phyloP scores from a whole-genome alignment of 331 rosid genomes.

The Dryas integrifolia region DNA sequence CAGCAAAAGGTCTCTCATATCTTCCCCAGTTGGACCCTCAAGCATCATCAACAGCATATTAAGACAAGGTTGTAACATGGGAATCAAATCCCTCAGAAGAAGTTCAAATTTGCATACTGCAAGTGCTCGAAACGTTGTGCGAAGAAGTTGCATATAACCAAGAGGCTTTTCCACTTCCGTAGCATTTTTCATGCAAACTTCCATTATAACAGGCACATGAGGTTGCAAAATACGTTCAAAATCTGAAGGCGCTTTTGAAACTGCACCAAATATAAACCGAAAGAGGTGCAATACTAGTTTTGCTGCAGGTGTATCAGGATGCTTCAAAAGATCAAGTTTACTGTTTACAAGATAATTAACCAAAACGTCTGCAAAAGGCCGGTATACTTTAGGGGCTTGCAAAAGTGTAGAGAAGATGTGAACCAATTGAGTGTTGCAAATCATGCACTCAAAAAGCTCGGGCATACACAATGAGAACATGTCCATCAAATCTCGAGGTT shows the following conservation, averaged over 20 bases:
- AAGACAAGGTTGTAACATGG: slow-evolving; percentile 90
- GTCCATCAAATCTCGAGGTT: slow-evolving; percentile 99
- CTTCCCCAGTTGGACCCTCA: slow-evolving; percentile 95
- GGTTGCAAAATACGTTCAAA: slow-evolving; percentile 98
- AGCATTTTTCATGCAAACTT: slow-evolving; percentile 90
- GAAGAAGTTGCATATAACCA: slow-evolving; percentile 91
- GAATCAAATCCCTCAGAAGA: slow-evolving; percentile 85
- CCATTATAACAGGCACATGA: slow-evolving; percentile 92
- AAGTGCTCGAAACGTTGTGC: slow-evolving; percentile 78
- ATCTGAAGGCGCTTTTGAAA: slow-evolving; percentile 91
- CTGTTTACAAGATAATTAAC: slow-evolving; percentile 83
- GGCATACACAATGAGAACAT: slow-evolving; percentile 99
- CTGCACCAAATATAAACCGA: slow-evolving; percentile 85
- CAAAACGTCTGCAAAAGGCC: slow-evolving; percentile 94
- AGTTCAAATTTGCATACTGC: slow-evolving; percentile 95
- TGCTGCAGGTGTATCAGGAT: slow-evolving; percentile 83
- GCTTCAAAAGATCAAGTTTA: slow-evolving; percentile 80
- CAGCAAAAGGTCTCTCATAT: slow-evolving; percentile 85
- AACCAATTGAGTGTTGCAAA: slow-evolving; percentile 79
- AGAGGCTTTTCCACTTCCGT: slow-evolving; percentile 94
- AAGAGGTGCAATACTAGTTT: slow-evolving; percentile 91
- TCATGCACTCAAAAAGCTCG: slow-evolving; percentile 98
- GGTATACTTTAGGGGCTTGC: slow-evolving; percentile 75
- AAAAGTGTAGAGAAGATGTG: slow-evolving; percentile 90
- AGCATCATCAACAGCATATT: slow-evolving; percentile 91